A percentile compares a stretch with the other conserved stretches of the same genome.
Conservation (phyloP, 192 early-diverging fungal genomes). For the Backusella luteola region DNA sequence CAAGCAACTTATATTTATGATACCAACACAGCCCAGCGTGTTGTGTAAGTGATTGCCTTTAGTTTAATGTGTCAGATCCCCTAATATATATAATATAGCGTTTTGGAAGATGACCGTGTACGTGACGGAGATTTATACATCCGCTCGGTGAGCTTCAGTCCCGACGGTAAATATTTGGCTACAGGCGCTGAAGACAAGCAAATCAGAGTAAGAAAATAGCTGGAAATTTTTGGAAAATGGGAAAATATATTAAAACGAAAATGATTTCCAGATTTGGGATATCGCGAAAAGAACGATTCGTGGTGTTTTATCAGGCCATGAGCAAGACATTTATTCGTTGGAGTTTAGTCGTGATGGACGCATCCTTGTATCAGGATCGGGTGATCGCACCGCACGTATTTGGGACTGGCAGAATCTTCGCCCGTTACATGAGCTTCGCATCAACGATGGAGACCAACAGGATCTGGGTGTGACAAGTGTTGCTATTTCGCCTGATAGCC, state of each 20-base stretch:
- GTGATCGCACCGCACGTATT: slow-evolving; percentile 82
- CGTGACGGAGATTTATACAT: slow-evolving; percentile 90
- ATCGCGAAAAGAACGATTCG: slow-evolving; percentile 60
- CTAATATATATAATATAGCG: slow-evolving; percentile 43
- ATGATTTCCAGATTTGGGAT: slow-evolving; percentile 60
- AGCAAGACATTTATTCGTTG: slow-evolving; percentile 96
- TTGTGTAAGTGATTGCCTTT: slow-evolving; percentile 11
- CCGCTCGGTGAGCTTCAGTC: slow-evolving; percentile 93
- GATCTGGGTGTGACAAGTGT: slow-evolving; percentile 96
- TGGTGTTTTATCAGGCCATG: slow-evolving; percentile 81
- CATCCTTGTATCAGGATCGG: slow-evolving; percentile 86
- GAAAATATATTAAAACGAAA: slow-evolving; percentile 13
- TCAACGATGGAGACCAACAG: slow-evolving; percentile 78
- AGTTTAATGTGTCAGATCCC: background rate
- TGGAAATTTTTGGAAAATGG: background rate
- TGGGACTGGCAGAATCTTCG: slow-evolving; percentile 85
- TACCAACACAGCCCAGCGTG: slow-evolving; percentile 18
- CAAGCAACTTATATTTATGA: slow-evolving; percentile 87
- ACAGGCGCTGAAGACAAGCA: slow-evolving; percentile 96
- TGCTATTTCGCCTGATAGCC: slow-evolving; percentile 89
- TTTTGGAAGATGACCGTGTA: slow-evolving; percentile 71
- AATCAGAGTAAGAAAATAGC: slow-evolving; percentile 62
- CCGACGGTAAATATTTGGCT: slow-evolving; percentile 86
- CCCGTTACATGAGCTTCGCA: slow-evolving; percentile 66
- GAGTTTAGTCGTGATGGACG: slow-evolving; percentile 91